A percentile compares a stretch with the other conserved stretches of the same genome.
These are phyloP conservation scores for Talaromyces proteolyticus DNA, from an alignment of 495 filamentous ascomycete species.

Conservation along the genomic window DNA sequence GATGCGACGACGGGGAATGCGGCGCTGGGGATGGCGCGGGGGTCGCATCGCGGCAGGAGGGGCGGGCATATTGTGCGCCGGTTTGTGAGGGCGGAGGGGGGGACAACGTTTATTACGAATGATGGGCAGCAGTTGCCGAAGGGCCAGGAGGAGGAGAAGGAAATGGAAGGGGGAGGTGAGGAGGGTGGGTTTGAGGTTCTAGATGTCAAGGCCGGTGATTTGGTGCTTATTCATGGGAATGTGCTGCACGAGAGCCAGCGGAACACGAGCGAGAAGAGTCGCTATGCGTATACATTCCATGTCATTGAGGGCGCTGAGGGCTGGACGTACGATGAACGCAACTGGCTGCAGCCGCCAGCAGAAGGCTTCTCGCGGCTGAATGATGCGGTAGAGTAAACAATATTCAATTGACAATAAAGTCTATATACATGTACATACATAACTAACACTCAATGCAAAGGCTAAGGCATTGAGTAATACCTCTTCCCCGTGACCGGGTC, in stretches of 20 bases:
- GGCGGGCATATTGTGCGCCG: conserved; percentile 54
- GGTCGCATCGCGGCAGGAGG: conserved; percentile 55
- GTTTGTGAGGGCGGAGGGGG: conserved; percentile 60
- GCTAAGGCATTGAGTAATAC: too few species aligned
- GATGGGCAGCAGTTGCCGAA: conserved; percentile 38
- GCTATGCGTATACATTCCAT: conserved; percentile 97
- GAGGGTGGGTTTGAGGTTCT: conserved; percentile 62
- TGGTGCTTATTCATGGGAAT: conserved; percentile 96
- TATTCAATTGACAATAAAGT: neutral
- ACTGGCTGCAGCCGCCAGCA: conserved; percentile 85
- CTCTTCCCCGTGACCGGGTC: conserved; percentile 6
- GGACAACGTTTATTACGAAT: conserved; percentile 52
- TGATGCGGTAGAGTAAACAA: neutral
- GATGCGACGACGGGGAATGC: conserved; percentile 82
- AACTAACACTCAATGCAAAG: too few species aligned
- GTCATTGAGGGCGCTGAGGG: conserved; percentile 80
- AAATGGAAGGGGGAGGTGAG: conserved; percentile 27
- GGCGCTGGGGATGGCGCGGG: conserved; percentile 76
- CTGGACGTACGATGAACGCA: conserved; percentile 71
- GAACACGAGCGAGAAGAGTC: conserved; percentile 75
- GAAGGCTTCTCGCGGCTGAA: conserved; percentile 58
- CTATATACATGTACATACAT: neutral
- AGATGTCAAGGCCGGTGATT: conserved; percentile 77
- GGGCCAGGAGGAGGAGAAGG: conserved; percentile 30
- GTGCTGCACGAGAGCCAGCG: conserved; percentile 92